Base-by-base conservation (phyloP, 371 early-diverging fungal genomes). In the Mucor circinelloides region DNA sequence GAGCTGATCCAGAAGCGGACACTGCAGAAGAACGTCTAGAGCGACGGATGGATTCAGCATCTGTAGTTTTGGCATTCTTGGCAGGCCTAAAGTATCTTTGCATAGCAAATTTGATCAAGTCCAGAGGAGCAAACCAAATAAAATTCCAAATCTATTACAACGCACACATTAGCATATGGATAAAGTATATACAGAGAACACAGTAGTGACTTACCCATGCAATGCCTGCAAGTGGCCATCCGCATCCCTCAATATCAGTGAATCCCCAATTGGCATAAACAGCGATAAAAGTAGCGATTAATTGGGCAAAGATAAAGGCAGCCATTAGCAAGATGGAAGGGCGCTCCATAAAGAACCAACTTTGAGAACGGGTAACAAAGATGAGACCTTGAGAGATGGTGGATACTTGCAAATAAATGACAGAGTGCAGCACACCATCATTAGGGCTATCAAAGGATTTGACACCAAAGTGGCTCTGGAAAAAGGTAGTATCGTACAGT, bases 71-170 rank as follows among this genome's bases (percentile, higher is more conserved):
- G 5, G 17, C 1, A 12, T 60, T 38, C 7, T 6, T 44, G 2
- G 5, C 21, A 25, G 57, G 83, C 60, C 74, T 76, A 75, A 86
- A 83, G 58, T 71, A 15, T 21, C 67, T 64, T 36, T 85, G 87
- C 79, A 90, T 84, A 54, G 73, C 89, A 68, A 90, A 90, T 73
- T 90, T 90, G 82, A 90, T 78, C 25, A 86, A 75, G 73, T 90
- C 90, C 38, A 90, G 71, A 31, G 90, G 90, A 52, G 85, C 64
- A 68, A 87, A 90, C 90, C 90, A 90, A 54, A 88, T 70, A 65
- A 90, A 81, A 75, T 90, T 88, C 88, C 88, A 88, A 68, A 90
- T 79, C 31, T 34, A 58, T 1, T 6, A 19, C 6, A 57, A 1
- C 32, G 6, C 32, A 57, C 5, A 21, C 21, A 85, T 87, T 84